Base-by-base conservation (phyloP, 352 stramenopile species). In the Aphanomyces euteiches region DNA sequence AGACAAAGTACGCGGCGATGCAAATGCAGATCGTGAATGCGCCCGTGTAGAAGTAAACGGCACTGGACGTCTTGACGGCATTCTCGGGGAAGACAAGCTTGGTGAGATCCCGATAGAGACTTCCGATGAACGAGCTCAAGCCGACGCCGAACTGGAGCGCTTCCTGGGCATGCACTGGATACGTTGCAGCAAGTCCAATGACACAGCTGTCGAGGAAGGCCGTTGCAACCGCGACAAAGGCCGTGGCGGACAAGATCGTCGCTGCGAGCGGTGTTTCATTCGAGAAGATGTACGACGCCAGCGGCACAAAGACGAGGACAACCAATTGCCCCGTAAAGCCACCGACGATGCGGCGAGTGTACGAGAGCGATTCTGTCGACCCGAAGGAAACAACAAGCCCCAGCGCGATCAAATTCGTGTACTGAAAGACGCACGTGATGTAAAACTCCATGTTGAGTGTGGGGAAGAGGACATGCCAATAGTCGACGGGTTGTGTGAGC, bases 391-490 rank as follows among this genome's bases (percentile, higher is more conserved):
- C n/a, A n/a, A 58, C 28, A 8, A 58, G 8, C 8, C 28, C 8
- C 8, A 58, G n/a, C 13, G 50, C 37, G 8, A 34, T 38, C 50
- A 58, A n/a, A 58, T 34, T 58, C 8, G 50, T 34, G 50, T 38
- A 8, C n/a, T 58, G 28, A 34, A 38, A 58, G n/a, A 58, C 50
- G n/a, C 50, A 58, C n/a, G 50, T 34, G 50, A 58, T 58, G 8
- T 58, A n/a, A 58, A 58, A 58, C 50, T 58, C 50, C n/a, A 34
- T 34, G 50, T 58, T 58, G 50, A 58, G 37, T 8, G 50, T 21
- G 50, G 50, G 50, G n/a, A 58, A 58, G 50, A 58, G 50, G 50
- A 21, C n/a, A 10, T 10, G 8, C 50, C 50, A 58, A 3, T 58
- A 58, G 50, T 58, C 50, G 50, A 58, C 50, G 0, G 50, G 50